Evolutionary conservation across 2,329 filamentous ascomycete species (phyloP).

Genomic region (Plectosphaerella sp.): DNA sequence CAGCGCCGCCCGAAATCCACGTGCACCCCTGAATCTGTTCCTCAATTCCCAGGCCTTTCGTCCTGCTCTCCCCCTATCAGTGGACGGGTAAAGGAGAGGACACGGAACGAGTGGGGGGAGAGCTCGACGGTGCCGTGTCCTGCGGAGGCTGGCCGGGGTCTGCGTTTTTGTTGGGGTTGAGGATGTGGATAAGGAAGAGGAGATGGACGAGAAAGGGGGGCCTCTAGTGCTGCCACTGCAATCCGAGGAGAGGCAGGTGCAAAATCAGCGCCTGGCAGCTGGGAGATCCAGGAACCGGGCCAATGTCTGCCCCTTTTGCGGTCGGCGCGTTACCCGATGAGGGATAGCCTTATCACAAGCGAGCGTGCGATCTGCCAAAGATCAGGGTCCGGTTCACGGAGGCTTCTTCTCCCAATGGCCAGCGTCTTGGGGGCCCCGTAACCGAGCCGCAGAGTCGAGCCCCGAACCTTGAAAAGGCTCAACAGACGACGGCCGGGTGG

Average conservation of each 20-base stretch:
- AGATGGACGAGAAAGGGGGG: neutral
- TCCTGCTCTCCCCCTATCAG: no score
- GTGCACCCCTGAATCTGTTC: neutral
- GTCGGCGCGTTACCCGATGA: neutral
- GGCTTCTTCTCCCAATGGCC: no score
- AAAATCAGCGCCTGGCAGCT: neutral
- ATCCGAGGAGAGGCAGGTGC: neutral
- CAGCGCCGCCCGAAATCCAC: neutral
- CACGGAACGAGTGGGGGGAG: no score
- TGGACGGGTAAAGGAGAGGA: no score
- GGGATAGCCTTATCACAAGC: neutral
- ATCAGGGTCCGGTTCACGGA: neutral
- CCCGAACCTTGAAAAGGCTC: no score
- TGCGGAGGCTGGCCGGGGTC: neutral
- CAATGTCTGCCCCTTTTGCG: neutral
- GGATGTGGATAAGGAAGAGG: neutral
- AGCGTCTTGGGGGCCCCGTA: no score
- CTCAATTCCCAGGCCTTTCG: neutral
- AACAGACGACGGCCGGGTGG: no score
- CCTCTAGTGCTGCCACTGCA: neutral
- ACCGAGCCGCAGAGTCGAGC: no score
- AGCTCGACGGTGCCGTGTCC: no score
- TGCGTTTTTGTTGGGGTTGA: neutral
- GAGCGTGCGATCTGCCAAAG: neutral
- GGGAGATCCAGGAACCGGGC: neutral